Evolutionary conservation across 768 basidiomycete species (phyloP).

Genomic region (Phylloporus arenicola): DNA sequence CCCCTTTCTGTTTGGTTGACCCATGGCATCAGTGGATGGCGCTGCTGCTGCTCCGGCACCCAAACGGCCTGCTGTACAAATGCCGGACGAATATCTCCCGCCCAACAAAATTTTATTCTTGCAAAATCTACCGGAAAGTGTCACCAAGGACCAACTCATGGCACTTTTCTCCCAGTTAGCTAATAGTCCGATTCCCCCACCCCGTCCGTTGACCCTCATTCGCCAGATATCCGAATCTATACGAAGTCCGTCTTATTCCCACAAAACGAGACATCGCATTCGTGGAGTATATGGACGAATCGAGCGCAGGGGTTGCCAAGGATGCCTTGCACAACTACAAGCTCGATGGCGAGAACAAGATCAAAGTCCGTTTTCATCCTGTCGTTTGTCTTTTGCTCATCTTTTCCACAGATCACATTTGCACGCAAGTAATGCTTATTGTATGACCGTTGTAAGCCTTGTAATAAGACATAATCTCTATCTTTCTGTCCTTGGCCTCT

Average conservation of each 20-base stretch:
- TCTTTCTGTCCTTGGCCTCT: slow-evolving; percentile 10
- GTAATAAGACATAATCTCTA: slow-evolving; percentile 27
- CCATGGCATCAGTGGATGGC: slow-evolving; percentile 55
- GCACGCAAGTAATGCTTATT: slow-evolving; percentile 56
- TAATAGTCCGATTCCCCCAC: neutral
- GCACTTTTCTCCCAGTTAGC: slow-evolving; percentile 87
- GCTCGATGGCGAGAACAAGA: slow-evolving; percentile 95
- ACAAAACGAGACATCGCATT: slow-evolving; percentile 98
- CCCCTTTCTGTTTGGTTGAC: neutral
- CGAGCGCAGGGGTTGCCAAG: slow-evolving; percentile 83
- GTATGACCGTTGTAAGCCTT: slow-evolving; percentile 26
- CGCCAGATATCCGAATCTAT: slow-evolving; percentile 81
- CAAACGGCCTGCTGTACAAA: slow-evolving; percentile 83
- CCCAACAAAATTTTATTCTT: slow-evolving; percentile 99
- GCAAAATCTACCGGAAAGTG: slow-evolving; percentile 91
- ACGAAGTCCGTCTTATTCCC: slow-evolving; percentile 98
- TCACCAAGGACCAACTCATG: slow-evolving; percentile 88
- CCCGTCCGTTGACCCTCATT: slow-evolving; percentile 1
- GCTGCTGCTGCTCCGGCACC: slow-evolving; percentile 57
- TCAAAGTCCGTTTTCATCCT: slow-evolving; percentile 60
- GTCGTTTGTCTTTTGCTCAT: slow-evolving; percentile 3
- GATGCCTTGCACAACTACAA: slow-evolving; percentile 98
- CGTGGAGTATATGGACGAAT: slow-evolving; percentile 95
- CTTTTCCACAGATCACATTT: slow-evolving; percentile 54
- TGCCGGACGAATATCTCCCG: slow-evolving; percentile 99